Percentiles rank a stretch among this genome's conserved stretches.
These are phyloP conservation scores for Fusarium nurragi DNA, from an alignment of 2,329 filamentous ascomycete genomes.

Conservation along the genomic window DNA sequence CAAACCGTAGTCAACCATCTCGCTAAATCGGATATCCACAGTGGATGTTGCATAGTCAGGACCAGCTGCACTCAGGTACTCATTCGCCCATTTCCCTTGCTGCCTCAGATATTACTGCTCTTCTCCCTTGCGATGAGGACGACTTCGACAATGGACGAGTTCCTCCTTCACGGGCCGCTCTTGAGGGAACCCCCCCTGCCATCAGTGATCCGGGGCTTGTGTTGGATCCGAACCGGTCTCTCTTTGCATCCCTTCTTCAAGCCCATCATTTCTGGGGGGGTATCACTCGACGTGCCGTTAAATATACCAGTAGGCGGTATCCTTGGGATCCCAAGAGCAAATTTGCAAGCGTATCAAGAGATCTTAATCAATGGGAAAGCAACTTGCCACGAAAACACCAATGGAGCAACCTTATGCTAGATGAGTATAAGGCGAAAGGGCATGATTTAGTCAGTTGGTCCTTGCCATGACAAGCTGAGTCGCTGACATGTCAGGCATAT, in stretches of 20 bases:
- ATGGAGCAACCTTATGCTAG: constrained; percentile 56
- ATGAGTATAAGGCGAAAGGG: constrained; percentile 57
- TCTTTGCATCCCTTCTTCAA: constrained; percentile 66
- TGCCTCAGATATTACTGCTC: constrained; percentile 63
- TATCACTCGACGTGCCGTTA: constrained; percentile 60
- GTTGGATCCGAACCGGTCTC: constrained; percentile 56
- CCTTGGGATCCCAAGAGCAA: constrained; percentile 61
- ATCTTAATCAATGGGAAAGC: constrained; percentile 59
- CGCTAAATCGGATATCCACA: constrained; percentile 37
- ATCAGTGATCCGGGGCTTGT: constrained; percentile 56
- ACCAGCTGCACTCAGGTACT: constrained; percentile 65
- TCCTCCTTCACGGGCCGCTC: constrained; percentile 61
- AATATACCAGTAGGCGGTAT: constrained; percentile 53
- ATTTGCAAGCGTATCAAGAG: constrained; percentile 55
- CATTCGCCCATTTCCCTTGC: constrained; percentile 61
- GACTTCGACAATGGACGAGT: constrained; percentile 60
- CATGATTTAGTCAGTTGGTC: constrained; percentile 58
- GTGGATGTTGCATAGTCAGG: constrained; percentile 70
- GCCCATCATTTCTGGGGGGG: constrained; percentile 64
- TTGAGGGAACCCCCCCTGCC: constrained; percentile 63
- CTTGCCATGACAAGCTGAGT: neutral
- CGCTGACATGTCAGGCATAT: constrained; percentile 56
- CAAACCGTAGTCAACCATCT: neutral
- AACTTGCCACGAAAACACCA: constrained; percentile 58
- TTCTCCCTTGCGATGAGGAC: constrained; percentile 62